Evolutionary conservation across 805 yeast genomes (phyloP), one percentile per base, ranked within the genome.

Genomic region (Brettanomyces anomalus): DNA sequence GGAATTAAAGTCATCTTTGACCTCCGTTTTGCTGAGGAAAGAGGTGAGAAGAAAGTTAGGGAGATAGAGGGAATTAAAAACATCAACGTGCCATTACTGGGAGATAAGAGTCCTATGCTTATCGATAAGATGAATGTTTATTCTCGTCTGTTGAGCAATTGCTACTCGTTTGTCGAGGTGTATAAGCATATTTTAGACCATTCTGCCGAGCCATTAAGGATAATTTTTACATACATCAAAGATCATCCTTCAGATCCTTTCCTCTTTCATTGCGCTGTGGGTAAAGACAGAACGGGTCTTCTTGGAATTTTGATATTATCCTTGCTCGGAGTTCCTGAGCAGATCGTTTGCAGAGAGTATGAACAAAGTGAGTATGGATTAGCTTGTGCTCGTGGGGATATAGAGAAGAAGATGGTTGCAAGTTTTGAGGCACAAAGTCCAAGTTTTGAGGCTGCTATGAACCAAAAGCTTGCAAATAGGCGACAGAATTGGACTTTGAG

Each of bases 221-320:
- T 57, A 7, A 70, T 85, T 28, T 74, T 85, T 51, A 58, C 63
- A 38, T 75, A 67, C 52, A 64, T 86, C 38, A 65, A 79, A 37
- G 85, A 81, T 44, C 57, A 66, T 34, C 71, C 77, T 3, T 58
- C 63, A n/a, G 65, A 62, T 17, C 72, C 75, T 3, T 62, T 86
- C 45, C 60, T 81, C 8, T 76, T 79, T 58, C 90, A 85, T 56
- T 86, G 95, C 61, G 76, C 89, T 4, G 90, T 90, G 1, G 95
- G 95, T 2, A 86, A 85, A 58, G 95, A 86, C 57, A 71, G 95
- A 36, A 85, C 95, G 0, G 95, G 95, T 0, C 68, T 85, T 13
- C 56, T 83, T 49, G 73, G 80, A 2, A 83, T 86, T 78, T 58
- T 86, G 46, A 65, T 85, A 4, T 65, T 85, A 37, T 62, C 77